Percentiles rank a stretch among this genome's conserved stretches.
phyloP scores from a whole-genome alignment of 2,329 filamentous ascomycete genomes.

The Xylaria sp. region DNA sequence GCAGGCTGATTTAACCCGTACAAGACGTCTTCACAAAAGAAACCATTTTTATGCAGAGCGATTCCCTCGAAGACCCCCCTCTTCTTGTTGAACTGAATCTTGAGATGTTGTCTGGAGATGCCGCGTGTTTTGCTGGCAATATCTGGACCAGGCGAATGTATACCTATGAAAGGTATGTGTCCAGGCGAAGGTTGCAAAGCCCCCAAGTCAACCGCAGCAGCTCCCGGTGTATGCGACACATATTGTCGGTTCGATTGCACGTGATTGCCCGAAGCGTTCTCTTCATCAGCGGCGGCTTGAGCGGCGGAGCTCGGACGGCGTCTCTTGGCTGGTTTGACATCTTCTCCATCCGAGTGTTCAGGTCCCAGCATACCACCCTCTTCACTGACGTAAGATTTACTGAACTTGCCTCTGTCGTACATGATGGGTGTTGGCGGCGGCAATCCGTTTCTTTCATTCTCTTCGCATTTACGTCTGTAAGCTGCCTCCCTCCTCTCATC shows the following conservation, averaged over 20 bases:
- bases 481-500: slow-evolving; percentile 61
- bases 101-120: slow-evolving; percentile 79
- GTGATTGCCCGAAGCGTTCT: slow-evolving; percentile 53
- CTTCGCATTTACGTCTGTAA: slow-evolving; percentile 57
- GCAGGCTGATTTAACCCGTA: slow-evolving; percentile 62
- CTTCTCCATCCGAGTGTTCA: slow-evolving; percentile 65
- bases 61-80: slow-evolving; percentile 72
- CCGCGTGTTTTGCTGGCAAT: slow-evolving; percentile 73
- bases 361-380: slow-evolving; percentile 75
- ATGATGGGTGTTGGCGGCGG: slow-evolving; percentile 62
- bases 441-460: slow-evolving; percentile 60
- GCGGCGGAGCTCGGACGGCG: slow-evolving; percentile 57
- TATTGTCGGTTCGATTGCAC: slow-evolving; percentile 68
- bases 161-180: slow-evolving; percentile 73
- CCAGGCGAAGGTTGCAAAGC: slow-evolving; percentile 69
- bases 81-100: slow-evolving; percentile 74
- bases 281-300: slow-evolving; percentile 57
- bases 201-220: slow-evolving; percentile 68
- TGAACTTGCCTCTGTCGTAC: slow-evolving; percentile 64
- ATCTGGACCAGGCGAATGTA: slow-evolving; percentile 74
- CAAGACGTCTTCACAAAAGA: slow-evolving; percentile 71
- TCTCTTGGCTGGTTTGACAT: slow-evolving; percentile 57
- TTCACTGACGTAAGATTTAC: slow-evolving; percentile 74
- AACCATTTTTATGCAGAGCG: slow-evolving; percentile 71
- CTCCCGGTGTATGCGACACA: slow-evolving; percentile 68